A percentile compares a stretch with the other conserved stretches of the same genome.
phyloP scores from a whole-genome alignment of 352 stramenopile species.

The Phytopythium delawarense region DNA sequence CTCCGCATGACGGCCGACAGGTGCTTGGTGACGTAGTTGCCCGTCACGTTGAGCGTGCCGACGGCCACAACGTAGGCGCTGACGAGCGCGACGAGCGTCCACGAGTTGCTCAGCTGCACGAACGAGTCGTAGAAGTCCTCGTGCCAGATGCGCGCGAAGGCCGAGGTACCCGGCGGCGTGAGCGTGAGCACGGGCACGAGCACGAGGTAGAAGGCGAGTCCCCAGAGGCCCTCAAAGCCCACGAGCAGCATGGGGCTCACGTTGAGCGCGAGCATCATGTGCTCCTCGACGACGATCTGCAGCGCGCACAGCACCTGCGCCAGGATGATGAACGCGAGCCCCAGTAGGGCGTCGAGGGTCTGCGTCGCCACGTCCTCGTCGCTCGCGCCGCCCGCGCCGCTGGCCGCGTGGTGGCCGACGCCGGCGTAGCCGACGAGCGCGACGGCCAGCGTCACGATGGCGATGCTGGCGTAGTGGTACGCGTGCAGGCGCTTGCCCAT shows the following conservation, averaged over 20 bases:
- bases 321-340: constrained; percentile 70
- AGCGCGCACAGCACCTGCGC: constrained; percentile 79
- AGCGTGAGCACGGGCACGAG: constrained; percentile 66
- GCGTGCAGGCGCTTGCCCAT: constrained; percentile 78
- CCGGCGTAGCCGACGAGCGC: constrained; percentile 69
- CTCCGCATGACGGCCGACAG: constrained; percentile 79
- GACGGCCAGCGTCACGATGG: constrained; percentile 65
- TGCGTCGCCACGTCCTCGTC: constrained; percentile 8
- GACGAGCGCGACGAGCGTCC: constrained; percentile 49
- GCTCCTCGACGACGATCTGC: constrained; percentile 90
- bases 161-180: constrained; percentile 37
- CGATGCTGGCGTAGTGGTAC: constrained; percentile 87
- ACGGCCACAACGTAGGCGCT: constrained; percentile 64
- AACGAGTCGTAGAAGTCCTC: constrained; percentile 81
- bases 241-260: constrained; percentile 86
- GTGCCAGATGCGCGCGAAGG: constrained; percentile 72
- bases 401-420: constrained; percentile 24
- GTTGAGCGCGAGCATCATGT: constrained; percentile 80
- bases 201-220: constrained; percentile 74
- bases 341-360: constrained; percentile 59
- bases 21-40: constrained; percentile 86
- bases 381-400: constrained; percentile 1
- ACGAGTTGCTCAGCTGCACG: constrained; percentile 69
- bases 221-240: constrained; percentile 85
- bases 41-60: constrained; percentile 77